Evolutionary conservation across 2,329 filamentous ascomycete species (phyloP).

Genomic region (Botrytis cinerea): DNA sequence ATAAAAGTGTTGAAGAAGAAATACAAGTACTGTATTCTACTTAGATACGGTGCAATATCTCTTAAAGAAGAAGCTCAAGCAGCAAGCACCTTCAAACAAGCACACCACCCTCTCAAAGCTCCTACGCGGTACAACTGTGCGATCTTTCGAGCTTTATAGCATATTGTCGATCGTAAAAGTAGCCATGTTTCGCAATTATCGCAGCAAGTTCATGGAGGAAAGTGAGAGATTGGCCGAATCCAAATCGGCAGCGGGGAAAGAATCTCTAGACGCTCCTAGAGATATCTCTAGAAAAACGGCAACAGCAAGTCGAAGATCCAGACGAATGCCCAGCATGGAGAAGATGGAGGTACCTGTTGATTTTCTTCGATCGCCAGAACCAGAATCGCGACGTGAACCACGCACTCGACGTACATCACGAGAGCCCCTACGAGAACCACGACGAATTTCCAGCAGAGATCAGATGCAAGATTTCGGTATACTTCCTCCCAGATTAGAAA

Average conservation of each 20-base stretch:
- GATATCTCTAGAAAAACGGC: neutral
- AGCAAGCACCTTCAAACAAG: neutral
- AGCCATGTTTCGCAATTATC: neutral
- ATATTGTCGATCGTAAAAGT: neutral
- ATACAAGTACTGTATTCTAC: neutral
- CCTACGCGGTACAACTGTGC: neutral
- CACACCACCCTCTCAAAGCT: neutral
- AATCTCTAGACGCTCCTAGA: neutral
- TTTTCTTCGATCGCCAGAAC: neutral
- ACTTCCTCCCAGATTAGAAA: neutral
- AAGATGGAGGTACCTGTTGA: neutral
- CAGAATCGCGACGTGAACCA: neutral
- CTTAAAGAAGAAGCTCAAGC: neutral
- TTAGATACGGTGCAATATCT: neutral
- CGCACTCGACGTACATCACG: neutral
- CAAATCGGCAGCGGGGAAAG: neutral
- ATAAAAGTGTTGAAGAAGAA: neutral
- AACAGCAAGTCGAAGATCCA: neutral
- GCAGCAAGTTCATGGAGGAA: neutral
- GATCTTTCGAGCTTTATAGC: neutral
- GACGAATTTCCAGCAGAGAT: neutral
- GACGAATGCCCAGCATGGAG: neutral
- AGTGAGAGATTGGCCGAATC: neutral
- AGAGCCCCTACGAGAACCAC: neutral
- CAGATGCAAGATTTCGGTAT: neutral